These are phyloP conservation scores for Isabelozyma pseudorhagii DNA, from an alignment of 805 yeast genomes.

Conservation along the genomic window DNA sequence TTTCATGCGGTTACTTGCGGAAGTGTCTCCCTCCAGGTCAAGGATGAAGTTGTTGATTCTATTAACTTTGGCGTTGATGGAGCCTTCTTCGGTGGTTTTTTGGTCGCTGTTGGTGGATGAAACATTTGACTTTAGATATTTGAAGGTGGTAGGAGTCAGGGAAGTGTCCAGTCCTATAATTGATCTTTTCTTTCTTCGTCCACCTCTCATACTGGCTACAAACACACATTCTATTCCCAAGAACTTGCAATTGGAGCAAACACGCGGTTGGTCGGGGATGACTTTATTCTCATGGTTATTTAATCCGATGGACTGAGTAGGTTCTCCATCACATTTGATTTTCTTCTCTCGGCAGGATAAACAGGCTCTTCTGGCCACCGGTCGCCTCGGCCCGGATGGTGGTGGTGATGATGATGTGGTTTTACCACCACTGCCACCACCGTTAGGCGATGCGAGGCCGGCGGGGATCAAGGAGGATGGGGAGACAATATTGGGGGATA, in stretches of 20 bases:
- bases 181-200: slow-evolving; percentile 40
- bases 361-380: slow-evolving; percentile 62
- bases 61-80: not conserved
- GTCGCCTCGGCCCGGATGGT: slow-evolving; percentile 22
- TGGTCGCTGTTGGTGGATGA: not conserved
- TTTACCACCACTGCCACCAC: not conserved
- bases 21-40: not conserved
- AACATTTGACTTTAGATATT: not conserved
- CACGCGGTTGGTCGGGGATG: slow-evolving; percentile 15
- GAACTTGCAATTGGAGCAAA: slow-evolving; percentile 49
- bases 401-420: not conserved
- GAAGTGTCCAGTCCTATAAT: not conserved
- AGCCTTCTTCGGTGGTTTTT: not conserved
- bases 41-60: not conserved
- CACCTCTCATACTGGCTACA: slow-evolving; percentile 57
- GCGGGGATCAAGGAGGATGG: not conserved
- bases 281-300: slow-evolving; percentile 13
- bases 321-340: slow-evolving; percentile 64
- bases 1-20: not conserved
- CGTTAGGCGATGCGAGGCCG: not conserved
- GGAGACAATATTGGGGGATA: not conserved
- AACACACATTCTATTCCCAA: slow-evolving; percentile 50
- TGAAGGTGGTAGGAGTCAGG: not conserved
- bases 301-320: slow-evolving; percentile 11
- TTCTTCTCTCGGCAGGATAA: slow-evolving; percentile 63